Evolutionary conservation across 768 basidiomycete species (phyloP).

Genomic region (Peribolospora kevripleyi): DNA sequence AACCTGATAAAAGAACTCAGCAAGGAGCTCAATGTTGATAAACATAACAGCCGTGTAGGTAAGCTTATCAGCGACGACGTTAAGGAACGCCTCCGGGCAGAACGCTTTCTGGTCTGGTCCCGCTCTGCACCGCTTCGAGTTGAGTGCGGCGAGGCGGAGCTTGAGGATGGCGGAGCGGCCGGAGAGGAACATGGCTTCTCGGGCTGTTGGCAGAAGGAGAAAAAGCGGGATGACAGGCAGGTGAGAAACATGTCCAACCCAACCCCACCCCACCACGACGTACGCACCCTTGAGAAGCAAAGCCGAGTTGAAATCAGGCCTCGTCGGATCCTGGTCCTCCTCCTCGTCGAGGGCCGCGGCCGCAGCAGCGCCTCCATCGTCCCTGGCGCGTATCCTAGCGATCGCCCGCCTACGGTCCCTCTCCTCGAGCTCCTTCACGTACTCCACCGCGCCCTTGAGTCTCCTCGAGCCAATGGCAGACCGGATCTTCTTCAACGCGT

Average conservation of each 20-base stretch:
- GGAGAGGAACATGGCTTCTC: slow-evolving; percentile 68
- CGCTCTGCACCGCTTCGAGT: slow-evolving; percentile 54
- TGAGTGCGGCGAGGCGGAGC: slow-evolving; percentile 60
- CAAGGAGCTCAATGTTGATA: slow-evolving; percentile 91
- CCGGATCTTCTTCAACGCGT: slow-evolving; percentile 60
- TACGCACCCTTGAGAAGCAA: slow-evolving; percentile 71
- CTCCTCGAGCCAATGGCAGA: slow-evolving; percentile 64
- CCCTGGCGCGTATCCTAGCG: slow-evolving; percentile 7
- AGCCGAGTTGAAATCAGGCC: slow-evolving; percentile 55
- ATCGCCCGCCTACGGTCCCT: slow-evolving; percentile 21
- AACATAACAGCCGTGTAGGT: slow-evolving; percentile 93
- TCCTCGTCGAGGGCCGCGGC: background rate
- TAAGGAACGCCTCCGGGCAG: slow-evolving; percentile 90
- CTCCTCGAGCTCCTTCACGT: slow-evolving; percentile 62
- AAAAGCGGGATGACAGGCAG: background rate
- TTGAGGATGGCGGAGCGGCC: slow-evolving; percentile 64
- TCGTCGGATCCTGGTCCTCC: slow-evolving; percentile 29
- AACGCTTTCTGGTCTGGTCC: slow-evolving; percentile 72
- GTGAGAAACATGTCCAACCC: background rate
- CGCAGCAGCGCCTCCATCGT: slow-evolving; percentile 6
- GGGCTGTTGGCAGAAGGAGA: slow-evolving; percentile 37
- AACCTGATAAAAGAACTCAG: slow-evolving; percentile 97
- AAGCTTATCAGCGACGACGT: slow-evolving; percentile 87
- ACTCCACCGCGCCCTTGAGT: slow-evolving; percentile 46
- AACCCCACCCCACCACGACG: no score